A percentile compares a stretch with the other conserved stretches of the same genome.
Conservation (phyloP, 1,139 yeast genomes). For the Geotrichum bryndzae region DNA sequence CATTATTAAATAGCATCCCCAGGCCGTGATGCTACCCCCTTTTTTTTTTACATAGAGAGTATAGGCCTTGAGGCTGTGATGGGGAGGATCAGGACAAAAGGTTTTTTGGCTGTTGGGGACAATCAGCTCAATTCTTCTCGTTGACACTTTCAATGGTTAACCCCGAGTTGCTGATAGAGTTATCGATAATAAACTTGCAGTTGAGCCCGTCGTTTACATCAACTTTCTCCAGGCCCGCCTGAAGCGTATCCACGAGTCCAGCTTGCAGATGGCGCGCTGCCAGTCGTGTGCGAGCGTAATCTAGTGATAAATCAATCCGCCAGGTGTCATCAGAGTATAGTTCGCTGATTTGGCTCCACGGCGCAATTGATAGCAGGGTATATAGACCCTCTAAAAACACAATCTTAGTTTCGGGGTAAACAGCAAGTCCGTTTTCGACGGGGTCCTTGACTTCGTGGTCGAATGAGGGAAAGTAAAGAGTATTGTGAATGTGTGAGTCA, state of each 20-base stretch:
- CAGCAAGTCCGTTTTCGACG: slow-evolving; percentile 44
- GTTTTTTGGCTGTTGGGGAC: neutral
- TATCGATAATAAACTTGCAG: slow-evolving; percentile 48
- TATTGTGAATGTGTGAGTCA: neutral
- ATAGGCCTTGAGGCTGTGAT: neutral
- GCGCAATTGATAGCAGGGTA: slow-evolving; percentile 33
- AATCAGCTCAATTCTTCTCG: neutral
- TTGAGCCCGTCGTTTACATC: slow-evolving; percentile 65
- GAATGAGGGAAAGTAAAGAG: slow-evolving; percentile 52
- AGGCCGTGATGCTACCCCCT: neutral
- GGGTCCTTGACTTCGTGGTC: slow-evolving; percentile 66
- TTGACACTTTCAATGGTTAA: neutral
- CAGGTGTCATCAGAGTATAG: slow-evolving; percentile 36
- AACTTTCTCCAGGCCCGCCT: slow-evolving; percentile 60
- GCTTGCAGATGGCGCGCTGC: slow-evolving; percentile 64
- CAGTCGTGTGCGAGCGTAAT: slow-evolving; percentile 49
- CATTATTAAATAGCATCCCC: neutral
- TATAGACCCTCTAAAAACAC: slow-evolving; percentile 54
- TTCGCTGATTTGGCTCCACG: slow-evolving; percentile 33
- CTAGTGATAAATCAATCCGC: slow-evolving; percentile 41
- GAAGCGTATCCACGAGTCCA: slow-evolving; percentile 53
- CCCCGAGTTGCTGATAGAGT: slow-evolving; percentile 32
- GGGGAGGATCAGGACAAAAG: neutral
- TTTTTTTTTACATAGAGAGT: neutral
- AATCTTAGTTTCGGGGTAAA: slow-evolving; percentile 40